phyloP scores from a whole-genome alignment of 2,329 filamentous ascomycete species.

The Venturia oleaginea region DNA sequence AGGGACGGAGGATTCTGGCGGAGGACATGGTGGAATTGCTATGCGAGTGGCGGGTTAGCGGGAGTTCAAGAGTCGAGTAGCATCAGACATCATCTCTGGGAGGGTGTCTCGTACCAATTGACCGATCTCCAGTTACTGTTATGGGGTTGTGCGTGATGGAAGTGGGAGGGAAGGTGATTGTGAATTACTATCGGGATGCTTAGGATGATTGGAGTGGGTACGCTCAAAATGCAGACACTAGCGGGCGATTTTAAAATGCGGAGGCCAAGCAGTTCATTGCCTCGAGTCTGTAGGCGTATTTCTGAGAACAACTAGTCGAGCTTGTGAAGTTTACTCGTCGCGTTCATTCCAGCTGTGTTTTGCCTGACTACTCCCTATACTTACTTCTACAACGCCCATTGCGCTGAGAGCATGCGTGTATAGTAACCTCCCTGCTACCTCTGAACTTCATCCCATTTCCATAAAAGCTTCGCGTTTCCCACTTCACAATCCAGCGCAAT shows the following conservation, averaged over 20 bases:
- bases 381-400: conserved; percentile 6
- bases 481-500: background rate
- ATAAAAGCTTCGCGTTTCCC: background rate
- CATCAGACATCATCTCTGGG: conserved; percentile 4
- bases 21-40: conserved; percentile 15
- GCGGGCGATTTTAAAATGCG: background rate
- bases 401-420: background rate
- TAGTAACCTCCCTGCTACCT: background rate
- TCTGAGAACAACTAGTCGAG: background rate
- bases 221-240: background rate
- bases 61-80: background rate
- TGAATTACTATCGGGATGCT: background rate
- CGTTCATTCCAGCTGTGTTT: background rate
- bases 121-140: background rate
- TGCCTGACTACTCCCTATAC: too few species aligned
- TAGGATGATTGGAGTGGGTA: background rate
- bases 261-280: background rate
- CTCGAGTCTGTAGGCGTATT: background rate
- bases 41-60: background rate
- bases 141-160: conserved; percentile 2
- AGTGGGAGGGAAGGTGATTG: background rate
- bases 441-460: background rate
- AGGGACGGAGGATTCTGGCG: conserved; percentile 32
- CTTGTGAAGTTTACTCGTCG: background rate
- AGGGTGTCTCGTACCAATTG: conserved; percentile 9